These are phyloP conservation scores for Geosmithia morbida DNA, from an alignment of 2,329 filamentous ascomycete genomes.

Conservation along the genomic window DNA sequence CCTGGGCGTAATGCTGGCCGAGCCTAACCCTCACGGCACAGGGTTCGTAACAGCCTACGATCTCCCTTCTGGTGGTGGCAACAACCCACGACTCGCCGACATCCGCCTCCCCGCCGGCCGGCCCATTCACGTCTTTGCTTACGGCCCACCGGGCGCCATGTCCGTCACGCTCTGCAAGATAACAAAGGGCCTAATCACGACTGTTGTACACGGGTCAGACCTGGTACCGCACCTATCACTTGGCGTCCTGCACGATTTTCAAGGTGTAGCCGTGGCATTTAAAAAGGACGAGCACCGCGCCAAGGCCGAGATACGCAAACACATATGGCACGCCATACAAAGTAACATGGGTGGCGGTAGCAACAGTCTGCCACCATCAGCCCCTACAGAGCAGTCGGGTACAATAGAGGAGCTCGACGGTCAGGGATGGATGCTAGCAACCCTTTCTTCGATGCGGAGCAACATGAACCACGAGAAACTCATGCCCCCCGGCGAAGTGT, in stretches of 20 bases:
- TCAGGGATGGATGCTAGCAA: slow-evolving; percentile 54
- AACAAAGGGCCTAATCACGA: slow-evolving; percentile 62
- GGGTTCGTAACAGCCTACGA: slow-evolving; percentile 48
- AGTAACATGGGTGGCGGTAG: slow-evolving; percentile 41
- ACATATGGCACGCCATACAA: slow-evolving; percentile 51
- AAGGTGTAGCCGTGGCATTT: slow-evolving; percentile 57
- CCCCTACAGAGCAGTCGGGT: background rate
- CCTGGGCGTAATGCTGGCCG: slow-evolving; percentile 56
- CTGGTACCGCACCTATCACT: slow-evolving; percentile 61
- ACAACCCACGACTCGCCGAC: slow-evolving; percentile 10
- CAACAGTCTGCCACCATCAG: background rate
- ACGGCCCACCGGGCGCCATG: slow-evolving; percentile 61
- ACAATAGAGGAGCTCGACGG: background rate
- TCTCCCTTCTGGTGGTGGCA: slow-evolving; percentile 18
- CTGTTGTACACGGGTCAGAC: slow-evolving; percentile 58
- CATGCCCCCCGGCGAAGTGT: slow-evolving; percentile 63
- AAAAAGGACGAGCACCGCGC: slow-evolving; percentile 56
- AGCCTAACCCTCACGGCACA: slow-evolving; percentile 38
- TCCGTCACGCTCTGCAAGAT: slow-evolving; percentile 54
- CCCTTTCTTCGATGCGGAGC: slow-evolving; percentile 49
- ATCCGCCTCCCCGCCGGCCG: slow-evolving; percentile 49
- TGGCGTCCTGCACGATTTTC: slow-evolving; percentile 60
- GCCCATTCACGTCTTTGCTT: slow-evolving; percentile 67
- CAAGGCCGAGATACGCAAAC: slow-evolving; percentile 49
- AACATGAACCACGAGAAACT: slow-evolving; percentile 58